These are phyloP conservation scores for Ogataea allantospora DNA, from an alignment of 805 yeast species.

Conservation along the genomic window DNA sequence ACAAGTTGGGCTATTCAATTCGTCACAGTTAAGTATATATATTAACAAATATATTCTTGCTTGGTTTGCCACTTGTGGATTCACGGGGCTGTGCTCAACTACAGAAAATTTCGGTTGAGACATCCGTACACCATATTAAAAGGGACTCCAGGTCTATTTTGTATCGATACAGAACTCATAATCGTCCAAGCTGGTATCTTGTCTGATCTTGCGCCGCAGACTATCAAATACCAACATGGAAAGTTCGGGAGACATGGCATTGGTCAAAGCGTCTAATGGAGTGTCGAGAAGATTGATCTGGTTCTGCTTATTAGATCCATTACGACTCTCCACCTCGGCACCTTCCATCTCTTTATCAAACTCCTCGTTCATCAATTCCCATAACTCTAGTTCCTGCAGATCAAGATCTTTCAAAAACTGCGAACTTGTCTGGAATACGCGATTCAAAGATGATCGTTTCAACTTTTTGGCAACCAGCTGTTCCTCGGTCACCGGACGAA, in stretches of 20 bases:
- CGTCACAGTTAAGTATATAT: slow-evolving; percentile 1
- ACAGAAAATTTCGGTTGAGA: neutral
- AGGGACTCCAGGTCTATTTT: slow-evolving; percentile 2
- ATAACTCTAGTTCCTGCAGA: slow-evolving; percentile 31
- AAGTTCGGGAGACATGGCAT: slow-evolving; percentile 18
- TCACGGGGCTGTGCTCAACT: slow-evolving; percentile 13
- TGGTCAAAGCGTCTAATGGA: slow-evolving; percentile 22
- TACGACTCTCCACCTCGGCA: slow-evolving; percentile 12
- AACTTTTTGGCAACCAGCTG: slow-evolving; percentile 25
- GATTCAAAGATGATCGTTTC: slow-evolving; percentile 24
- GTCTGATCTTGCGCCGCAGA: slow-evolving; percentile 17
- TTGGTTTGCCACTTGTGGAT: slow-evolving; percentile 11
- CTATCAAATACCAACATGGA: slow-evolving; percentile 18
- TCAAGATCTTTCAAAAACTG: slow-evolving; percentile 29
- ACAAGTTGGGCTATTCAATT: neutral
- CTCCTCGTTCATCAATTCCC: slow-evolving; percentile 34
- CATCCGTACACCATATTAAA: neutral
- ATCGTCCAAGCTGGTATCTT: slow-evolving; percentile 12
- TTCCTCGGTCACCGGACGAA: slow-evolving; percentile 27
- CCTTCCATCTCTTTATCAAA: slow-evolving; percentile 30
- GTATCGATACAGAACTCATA: slow-evolving; percentile 9
- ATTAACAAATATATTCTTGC: slow-evolving; percentile 5
- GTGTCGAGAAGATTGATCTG: slow-evolving; percentile 20
- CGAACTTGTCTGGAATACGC: slow-evolving; percentile 29
- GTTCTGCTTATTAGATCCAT: slow-evolving; percentile 5